Evolutionary conservation across 495 filamentous ascomycete genomes (phyloP).

Genomic region (Tuber microsphaerosporum): DNA sequence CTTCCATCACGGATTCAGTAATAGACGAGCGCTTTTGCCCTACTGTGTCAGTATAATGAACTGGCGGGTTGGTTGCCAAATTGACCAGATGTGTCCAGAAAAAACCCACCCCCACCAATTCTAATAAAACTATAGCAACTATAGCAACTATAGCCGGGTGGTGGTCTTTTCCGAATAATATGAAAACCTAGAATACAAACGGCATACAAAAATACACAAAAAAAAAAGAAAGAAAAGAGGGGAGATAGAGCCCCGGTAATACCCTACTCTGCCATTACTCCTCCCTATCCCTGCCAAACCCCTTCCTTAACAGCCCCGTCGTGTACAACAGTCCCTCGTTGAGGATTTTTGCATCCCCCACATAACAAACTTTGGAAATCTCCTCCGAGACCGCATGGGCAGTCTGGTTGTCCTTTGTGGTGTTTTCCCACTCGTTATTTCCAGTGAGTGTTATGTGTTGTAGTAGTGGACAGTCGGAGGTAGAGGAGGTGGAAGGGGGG

Average conservation of each 20-base stretch:
- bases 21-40: background rate
- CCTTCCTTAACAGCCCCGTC: conserved; percentile 68
- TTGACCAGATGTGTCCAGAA: background rate
- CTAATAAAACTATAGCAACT: background rate
- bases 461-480: conserved; percentile 47
- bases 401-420: conserved; percentile 21
- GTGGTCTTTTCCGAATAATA: background rate
- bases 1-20: background rate
- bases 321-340: conserved; percentile 60
- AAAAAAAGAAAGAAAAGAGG: background rate
- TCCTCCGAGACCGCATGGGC: conserved; percentile 32
- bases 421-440: conserved; percentile 13
- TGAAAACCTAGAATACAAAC: background rate
- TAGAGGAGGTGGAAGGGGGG: conserved; percentile 47
- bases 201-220: background rate
- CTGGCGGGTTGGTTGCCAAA: background rate
- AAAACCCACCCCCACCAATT: background rate
- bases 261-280: conserved; percentile 19
- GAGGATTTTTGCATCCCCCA: conserved; percentile 41
- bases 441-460: conserved; percentile 26
- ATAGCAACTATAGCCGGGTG: background rate
- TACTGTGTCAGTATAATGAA: background rate
- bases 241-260: background rate
- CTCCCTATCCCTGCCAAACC: conserved; percentile 46
- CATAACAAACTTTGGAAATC: conserved; percentile 35